A percentile compares a stretch with the other conserved stretches of the same genome.
phyloP scores from a whole-genome alignment of 306 rosid species.

The Sophora flavescens region DNA sequence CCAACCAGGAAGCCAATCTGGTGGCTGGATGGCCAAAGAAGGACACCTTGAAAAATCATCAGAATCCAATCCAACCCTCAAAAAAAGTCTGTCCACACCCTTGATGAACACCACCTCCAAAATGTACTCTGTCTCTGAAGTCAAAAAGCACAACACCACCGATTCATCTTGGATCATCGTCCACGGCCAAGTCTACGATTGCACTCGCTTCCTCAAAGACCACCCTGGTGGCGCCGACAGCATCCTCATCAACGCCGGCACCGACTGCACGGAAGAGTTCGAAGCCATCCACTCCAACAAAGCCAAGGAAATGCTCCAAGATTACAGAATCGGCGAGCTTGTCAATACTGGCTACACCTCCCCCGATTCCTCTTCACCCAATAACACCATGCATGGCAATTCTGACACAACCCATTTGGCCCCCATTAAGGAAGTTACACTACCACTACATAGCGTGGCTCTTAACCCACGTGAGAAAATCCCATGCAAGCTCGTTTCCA shows the following conservation, averaged over 20 bases:
- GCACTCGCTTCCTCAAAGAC: constrained; percentile 76
- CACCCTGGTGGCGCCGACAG: constrained; percentile 95
- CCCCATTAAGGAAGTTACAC: constrained; percentile 55
- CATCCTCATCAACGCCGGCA: constrained; percentile 86
- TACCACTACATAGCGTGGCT: constrained; percentile 47
- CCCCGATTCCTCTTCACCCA: constrained; percentile 69
- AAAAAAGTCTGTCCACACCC: constrained; percentile 73
- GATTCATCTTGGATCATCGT: constrained; percentile 83
- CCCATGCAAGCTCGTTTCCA: constrained; percentile 68
- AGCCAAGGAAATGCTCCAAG: constrained; percentile 78
- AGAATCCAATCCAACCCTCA: constrained; percentile 49
- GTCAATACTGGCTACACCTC: constrained; percentile 57
- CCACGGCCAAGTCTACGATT: constrained; percentile 75
- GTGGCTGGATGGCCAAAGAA: constrained; percentile 90
- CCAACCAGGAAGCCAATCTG: constrained; percentile 76
- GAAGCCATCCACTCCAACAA: constrained; percentile 91
- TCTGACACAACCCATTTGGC: constrained; percentile 48
- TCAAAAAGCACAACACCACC: constrained; percentile 58
- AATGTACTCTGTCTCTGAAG: constrained; percentile 64
- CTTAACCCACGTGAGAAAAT: constrained; percentile 68
- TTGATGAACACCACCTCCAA: constrained; percentile 66
- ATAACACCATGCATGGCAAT: constrained; percentile 61
- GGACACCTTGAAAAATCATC: constrained; percentile 52
- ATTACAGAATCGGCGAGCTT: constrained; percentile 72
- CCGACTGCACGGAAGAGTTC: constrained; percentile 90